A percentile compares a stretch with the other conserved stretches of the same genome.
Conservation (phyloP, 306 rosid species). For the Cajanus cajan region DNA sequence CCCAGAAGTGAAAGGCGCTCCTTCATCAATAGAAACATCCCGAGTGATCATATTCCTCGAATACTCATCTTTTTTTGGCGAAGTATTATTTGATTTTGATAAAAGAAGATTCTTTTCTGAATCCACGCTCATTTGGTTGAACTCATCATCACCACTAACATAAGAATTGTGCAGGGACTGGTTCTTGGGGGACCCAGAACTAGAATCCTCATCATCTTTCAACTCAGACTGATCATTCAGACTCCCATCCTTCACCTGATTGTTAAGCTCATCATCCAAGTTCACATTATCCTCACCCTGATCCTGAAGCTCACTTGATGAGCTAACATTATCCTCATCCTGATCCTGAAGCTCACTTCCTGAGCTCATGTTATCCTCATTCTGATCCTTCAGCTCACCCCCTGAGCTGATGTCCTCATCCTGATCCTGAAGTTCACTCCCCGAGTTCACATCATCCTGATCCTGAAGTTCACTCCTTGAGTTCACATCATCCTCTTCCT, state of each 20-base stretch:
- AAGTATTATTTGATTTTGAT: conserved; percentile 24
- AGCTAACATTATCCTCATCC: neutral
- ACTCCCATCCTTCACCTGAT: conserved; percentile 40
- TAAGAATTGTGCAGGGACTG: conserved; percentile 35
- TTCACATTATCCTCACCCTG: conserved; percentile 51
- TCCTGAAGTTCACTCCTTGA: conserved; percentile 25
- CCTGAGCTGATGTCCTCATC: conserved; percentile 39
- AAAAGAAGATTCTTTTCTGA: conserved; percentile 34
- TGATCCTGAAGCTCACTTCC: conserved; percentile 40
- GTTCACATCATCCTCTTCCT: conserved; percentile 44
- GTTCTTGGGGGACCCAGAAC: conserved; percentile 32
- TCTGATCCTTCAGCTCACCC: conserved; percentile 33
- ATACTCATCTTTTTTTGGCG: conserved; percentile 35
- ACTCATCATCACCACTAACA: conserved; percentile 34
- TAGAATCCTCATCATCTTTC: conserved; percentile 24
- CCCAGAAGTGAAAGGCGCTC: conserved; percentile 45
- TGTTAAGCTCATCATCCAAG: conserved; percentile 43
- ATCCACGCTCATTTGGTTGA: conserved; percentile 33
- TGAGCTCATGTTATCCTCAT: conserved; percentile 42
- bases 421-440: conserved; percentile 39
- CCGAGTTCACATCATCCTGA: conserved; percentile 32
- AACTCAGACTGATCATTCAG: conserved; percentile 25
- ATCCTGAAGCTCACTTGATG: neutral
- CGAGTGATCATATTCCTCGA: conserved; percentile 39
- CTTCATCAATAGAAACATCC: conserved; percentile 45